A percentile compares a stretch with the other conserved stretches of the same genome.
Evolutionary conservation across 129 eudicot species (phyloP).

Genomic region (Arctium minus): DNA sequence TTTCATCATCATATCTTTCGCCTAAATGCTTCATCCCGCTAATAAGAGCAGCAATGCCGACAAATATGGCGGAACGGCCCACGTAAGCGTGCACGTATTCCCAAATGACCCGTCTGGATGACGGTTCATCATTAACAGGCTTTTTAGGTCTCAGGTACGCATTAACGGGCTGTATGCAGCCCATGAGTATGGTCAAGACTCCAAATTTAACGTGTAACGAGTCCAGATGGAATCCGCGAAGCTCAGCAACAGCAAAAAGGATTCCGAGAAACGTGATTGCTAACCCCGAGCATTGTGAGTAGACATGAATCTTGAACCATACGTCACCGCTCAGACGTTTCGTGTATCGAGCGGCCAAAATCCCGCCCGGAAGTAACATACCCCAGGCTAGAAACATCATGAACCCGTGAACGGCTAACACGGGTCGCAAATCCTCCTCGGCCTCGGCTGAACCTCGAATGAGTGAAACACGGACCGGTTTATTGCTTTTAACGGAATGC

Average conservation of each 20-base stretch:
- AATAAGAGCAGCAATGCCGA: conserved; percentile 66
- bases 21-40: conserved; percentile 95
- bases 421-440: conserved; percentile 89
- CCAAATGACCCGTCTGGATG: conserved; percentile 68
- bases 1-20: conserved; percentile 73
- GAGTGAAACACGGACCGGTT: conserved; percentile 76
- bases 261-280: conserved; percentile 75
- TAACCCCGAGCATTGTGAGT: conserved; percentile 88
- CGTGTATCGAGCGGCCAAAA: conserved; percentile 83
- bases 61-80: conserved; percentile 66
- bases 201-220: conserved; percentile 88
- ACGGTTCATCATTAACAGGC: conserved; percentile 48
- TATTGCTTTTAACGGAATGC: conserved; percentile 80
- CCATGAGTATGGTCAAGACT: conserved; percentile 56
- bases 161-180: conserved; percentile 67
- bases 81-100: conserved; percentile 69
- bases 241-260: conserved; percentile 96
- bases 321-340: conserved; percentile 79
- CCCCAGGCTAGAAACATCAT: conserved; percentile 99
- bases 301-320: conserved; percentile 84
- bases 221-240: conserved; percentile 57
- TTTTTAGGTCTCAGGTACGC: conserved; percentile 86
- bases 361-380: conserved; percentile 83
- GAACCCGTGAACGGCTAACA: conserved; percentile 90
- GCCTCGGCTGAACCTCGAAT: conserved; percentile 90